Evolutionary conservation across 805 yeast species (phyloP), one percentile per base, ranked within the genome.

Genomic region (Candida railenensis): DNA sequence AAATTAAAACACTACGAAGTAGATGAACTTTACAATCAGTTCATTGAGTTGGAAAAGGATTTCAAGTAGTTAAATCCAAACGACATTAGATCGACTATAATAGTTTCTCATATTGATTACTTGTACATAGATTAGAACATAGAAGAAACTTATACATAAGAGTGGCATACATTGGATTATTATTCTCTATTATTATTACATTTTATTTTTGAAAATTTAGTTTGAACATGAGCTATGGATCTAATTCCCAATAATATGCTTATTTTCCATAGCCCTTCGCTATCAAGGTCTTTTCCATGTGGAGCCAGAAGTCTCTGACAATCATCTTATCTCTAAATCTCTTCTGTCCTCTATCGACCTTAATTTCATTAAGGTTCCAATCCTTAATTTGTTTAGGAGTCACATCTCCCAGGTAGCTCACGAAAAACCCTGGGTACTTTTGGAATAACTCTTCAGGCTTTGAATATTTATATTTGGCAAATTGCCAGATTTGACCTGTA

Each of bases 401-500:
- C 2, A 82, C 75, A 56, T 94, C 98, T 30, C 89, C 91, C 49
- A 79, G 78, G 66, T 82, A 90, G 38, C 83, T 76, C 54, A 90
- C 74, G 57, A 81, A 87, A 61, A 81, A 91, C 2, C 99, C 99
- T 49, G 85, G 82, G 53, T 87, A 87, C 54, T 81, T 83, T 58
- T 86, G 94, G 66, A 94, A 94, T 52, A 94, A 73, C 38, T 73
- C 73, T 49, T 85, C 82, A 2, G 99, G 97, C 45, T 84, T 81
- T 34, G 82, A 76, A 82, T 90, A 86, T 61, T 85, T 87, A 67
- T 92, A 94, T 57, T 83, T 81, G 59, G 87, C 81, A 69, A 94
- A 89, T 69, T 94, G 99, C 99, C 99, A 94, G 45, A 84, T 76
- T 69, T 94, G 99, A 11, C 99, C 99, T 9, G 97, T 92, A 15